Percentiles rank a stretch among this genome's conserved stretches.
Evolutionary conservation across 108 stramenopile genomes (phyloP).

Genomic region (Conticribra guillardii): DNA sequence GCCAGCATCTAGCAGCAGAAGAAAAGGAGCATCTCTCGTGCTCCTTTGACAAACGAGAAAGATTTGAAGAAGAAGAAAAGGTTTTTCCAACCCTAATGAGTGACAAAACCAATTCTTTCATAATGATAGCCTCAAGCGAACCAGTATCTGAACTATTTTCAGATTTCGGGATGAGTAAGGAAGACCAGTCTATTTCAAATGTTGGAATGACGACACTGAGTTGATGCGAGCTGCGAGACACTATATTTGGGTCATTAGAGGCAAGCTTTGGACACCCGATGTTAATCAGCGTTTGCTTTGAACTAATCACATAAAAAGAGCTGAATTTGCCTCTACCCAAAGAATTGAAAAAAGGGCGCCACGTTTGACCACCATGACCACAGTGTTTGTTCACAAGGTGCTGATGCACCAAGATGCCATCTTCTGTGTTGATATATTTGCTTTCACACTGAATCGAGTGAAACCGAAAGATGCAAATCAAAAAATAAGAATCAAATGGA

Average conservation of each 20-base stretch:
- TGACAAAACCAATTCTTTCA: conserved; percentile 21
- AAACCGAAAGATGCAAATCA: too few species aligned
- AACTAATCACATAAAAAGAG: conserved; percentile 22
- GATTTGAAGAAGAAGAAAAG: conserved; percentile 51
- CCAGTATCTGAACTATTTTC: conserved; percentile 1
- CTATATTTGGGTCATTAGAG: too few species aligned
- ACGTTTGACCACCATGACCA: conserved; percentile 11
- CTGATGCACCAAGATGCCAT: neutral
- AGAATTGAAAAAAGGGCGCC: conserved; percentile 9
- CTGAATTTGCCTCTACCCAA: neutral
- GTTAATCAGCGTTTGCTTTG: conserved; percentile 13
- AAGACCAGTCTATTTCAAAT: conserved; percentile 19
- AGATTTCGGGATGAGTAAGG: conserved; percentile 5
- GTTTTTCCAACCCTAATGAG: conserved; percentile 21
- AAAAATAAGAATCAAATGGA: too few species aligned
- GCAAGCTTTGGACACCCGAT: too few species aligned
- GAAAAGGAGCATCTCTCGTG: too few species aligned
- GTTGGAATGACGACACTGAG: conserved; percentile 16
- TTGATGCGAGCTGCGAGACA: neutral
- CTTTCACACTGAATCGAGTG: too few species aligned
- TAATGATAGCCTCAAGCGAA: conserved; percentile 11
- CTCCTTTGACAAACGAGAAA: too few species aligned
- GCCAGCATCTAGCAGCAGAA: conserved; percentile 18
- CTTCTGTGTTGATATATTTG: neutral
- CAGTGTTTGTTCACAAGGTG: neutral